These are phyloP conservation scores for Pseudisothecium myosuroides DNA, from an alignment of 225 moss, liverwort and hornwort genomes.

Conservation along the genomic window DNA sequence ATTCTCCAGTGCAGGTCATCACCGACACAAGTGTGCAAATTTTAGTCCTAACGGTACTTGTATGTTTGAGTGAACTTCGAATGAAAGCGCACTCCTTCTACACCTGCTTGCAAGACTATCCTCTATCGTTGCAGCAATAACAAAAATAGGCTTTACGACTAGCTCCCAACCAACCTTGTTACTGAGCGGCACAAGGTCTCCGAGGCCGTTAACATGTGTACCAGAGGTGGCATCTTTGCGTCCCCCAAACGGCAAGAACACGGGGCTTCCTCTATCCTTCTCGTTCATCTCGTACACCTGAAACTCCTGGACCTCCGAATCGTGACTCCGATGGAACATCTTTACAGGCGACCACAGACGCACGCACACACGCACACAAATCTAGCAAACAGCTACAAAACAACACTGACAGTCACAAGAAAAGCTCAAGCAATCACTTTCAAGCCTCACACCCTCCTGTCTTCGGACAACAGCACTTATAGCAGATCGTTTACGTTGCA, in stretches of 20 bases:
- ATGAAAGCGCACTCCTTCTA: background rate
- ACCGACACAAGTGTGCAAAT: background rate
- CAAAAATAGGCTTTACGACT: background rate
- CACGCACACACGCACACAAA: too few species aligned
- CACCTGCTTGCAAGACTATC: background rate
- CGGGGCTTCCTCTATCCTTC: constrained; percentile 24
- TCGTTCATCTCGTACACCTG: constrained; percentile 44
- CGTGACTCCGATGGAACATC: background rate
- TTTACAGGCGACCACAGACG: background rate
- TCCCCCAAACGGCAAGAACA: background rate
- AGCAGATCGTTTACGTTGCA: background rate
- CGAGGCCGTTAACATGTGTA: background rate
- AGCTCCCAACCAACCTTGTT: constrained; percentile 23
- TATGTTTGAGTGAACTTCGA: background rate
- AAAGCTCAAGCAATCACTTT: background rate
- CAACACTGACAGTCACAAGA: background rate
- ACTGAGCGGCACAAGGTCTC: constrained; percentile 45
- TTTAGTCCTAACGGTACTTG: background rate
- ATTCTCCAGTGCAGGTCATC: background rate
- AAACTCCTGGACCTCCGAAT: constrained; percentile 26
- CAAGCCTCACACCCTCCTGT: too few species aligned
- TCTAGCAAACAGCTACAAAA: background rate
- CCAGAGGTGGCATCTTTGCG: background rate
- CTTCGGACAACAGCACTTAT: background rate
- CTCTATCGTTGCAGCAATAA: background rate